These are phyloP conservation scores for Sphaerulina vaccinii DNA, from an alignment of 2,329 filamentous ascomycete genomes.

Conservation along the genomic window DNA sequence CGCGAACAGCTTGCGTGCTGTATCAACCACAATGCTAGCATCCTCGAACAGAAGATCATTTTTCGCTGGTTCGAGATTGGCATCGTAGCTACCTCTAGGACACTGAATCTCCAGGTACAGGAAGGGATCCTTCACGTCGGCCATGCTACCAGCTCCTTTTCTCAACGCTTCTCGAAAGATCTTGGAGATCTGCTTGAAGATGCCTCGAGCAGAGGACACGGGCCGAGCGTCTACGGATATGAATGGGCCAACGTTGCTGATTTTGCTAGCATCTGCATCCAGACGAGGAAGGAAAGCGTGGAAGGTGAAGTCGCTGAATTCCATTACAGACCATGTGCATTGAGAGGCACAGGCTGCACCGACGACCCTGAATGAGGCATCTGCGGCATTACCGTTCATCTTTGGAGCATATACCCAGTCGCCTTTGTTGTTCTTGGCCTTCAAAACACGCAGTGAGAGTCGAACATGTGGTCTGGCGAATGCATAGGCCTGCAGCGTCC, in stretches of 20 bases:
- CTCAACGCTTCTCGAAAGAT: slow-evolving; percentile 55
- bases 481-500: slow-evolving; percentile 63
- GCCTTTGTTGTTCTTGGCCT: slow-evolving; percentile 50
- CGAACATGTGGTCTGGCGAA: slow-evolving; percentile 64
- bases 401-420: slow-evolving; percentile 65
- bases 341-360: slow-evolving; percentile 57
- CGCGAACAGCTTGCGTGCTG: slow-evolving; percentile 47
- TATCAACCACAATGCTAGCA: slow-evolving; percentile 47
- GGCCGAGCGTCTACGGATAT: slow-evolving; percentile 69
- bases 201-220: slow-evolving; percentile 55
- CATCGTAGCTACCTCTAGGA: slow-evolving; percentile 63
- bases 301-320: slow-evolving; percentile 48
- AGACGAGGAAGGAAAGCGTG: slow-evolving; percentile 59
- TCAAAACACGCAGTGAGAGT: slow-evolving; percentile 60
- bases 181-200: slow-evolving; percentile 58
- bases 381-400: slow-evolving; percentile 49
- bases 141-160: slow-evolving; percentile 27
- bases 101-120: slow-evolving; percentile 64
- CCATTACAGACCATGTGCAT: slow-evolving; percentile 48
- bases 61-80: slow-evolving; percentile 70
- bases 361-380: slow-evolving; percentile 62
- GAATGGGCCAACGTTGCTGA: slow-evolving; percentile 51
- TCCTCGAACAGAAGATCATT: slow-evolving; percentile 69
- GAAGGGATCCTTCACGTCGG: slow-evolving; percentile 55
- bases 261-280: slow-evolving; percentile 44